Percentiles rank a stretch among this genome's conserved stretches.
These are phyloP conservation scores for Phytophthora pluvialis DNA, from an alignment of 352 stramenopile genomes.

Conservation along the genomic window DNA sequence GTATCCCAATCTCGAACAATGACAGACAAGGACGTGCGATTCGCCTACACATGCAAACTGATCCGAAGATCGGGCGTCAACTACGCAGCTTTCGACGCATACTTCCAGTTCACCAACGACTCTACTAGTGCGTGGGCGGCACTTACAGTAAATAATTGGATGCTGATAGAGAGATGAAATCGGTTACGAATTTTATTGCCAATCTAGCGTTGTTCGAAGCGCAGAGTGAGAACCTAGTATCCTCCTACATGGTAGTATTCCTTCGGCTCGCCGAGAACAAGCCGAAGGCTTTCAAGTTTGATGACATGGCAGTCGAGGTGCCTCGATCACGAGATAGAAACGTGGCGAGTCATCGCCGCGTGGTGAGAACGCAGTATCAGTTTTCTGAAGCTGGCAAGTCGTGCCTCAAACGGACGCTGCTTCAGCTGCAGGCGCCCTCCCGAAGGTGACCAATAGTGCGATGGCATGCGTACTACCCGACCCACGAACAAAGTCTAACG, in stretches of 20 bases:
- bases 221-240: not conserved
- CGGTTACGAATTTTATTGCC: constrained; percentile 1
- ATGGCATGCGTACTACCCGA: too few relatives aligned
- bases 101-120: too few relatives aligned
- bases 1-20: too few relatives aligned
- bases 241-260: constrained; percentile 7
- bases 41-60: too few relatives aligned
- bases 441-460: not conserved
- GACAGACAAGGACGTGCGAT: too few relatives aligned
- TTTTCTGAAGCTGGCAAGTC: not conserved
- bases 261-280: constrained; percentile 1
- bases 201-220: constrained; percentile 5
- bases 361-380: not conserved
- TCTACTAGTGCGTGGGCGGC: too few relatives aligned
- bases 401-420: not conserved
- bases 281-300: not conserved
- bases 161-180: not conserved
- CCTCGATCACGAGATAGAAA: not conserved
- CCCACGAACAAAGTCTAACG: too few relatives aligned
- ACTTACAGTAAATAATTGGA: not conserved
- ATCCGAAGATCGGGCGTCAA: too few relatives aligned
- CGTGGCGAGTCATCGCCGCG: not conserved
- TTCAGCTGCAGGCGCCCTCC: constrained; percentile 12
- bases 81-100: too few relatives aligned
- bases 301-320: not conserved